Evolutionary conservation across 2,329 filamentous ascomycete genomes (phyloP).

Genomic region (Aspergillus clavatus): DNA sequence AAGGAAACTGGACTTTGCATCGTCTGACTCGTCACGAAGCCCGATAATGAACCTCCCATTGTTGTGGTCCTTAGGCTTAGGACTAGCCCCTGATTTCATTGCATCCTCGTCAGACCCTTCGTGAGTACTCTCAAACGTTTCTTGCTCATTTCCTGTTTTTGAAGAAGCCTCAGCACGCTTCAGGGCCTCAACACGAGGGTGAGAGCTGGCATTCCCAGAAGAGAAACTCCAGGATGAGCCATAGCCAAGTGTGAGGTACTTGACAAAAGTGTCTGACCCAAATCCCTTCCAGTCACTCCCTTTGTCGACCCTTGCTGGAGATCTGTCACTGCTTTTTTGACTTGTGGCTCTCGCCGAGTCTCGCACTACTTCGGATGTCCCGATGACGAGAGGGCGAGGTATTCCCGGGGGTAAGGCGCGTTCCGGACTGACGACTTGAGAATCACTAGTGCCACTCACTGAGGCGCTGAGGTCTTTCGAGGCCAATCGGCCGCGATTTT

Average conservation of each 20-base stretch:
- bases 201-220: slow-evolving; percentile 23
- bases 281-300: slow-evolving; percentile 28
- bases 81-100: slow-evolving; percentile 5
- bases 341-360: slow-evolving; percentile 12
- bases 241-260: slow-evolving; percentile 48
- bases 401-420: slow-evolving; percentile 36
- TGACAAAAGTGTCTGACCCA: slow-evolving; percentile 44
- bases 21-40: slow-evolving; percentile 38
- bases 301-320: slow-evolving; percentile 16
- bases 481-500: slow-evolving; percentile 19
- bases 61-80: slow-evolving; percentile 17
- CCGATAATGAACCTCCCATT: slow-evolving; percentile 41
- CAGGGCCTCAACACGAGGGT: slow-evolving; percentile 24
- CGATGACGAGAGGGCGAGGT: slow-evolving; percentile 40
- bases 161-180: slow-evolving; percentile 14
- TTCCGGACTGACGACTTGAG: slow-evolving; percentile 17
- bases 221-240: slow-evolving; percentile 45
- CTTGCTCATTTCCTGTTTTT: slow-evolving; percentile 1
- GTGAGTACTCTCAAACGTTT: neutral
- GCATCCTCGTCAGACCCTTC: slow-evolving; percentile 1
- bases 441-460: neutral
- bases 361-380: slow-evolving; percentile 14
- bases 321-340: slow-evolving; percentile 13
- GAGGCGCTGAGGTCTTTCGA: slow-evolving; percentile 10
- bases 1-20: slow-evolving; percentile 27